Base-by-base conservation (phyloP, 129 eudicot genomes). In the Calendula officinalis region DNA sequence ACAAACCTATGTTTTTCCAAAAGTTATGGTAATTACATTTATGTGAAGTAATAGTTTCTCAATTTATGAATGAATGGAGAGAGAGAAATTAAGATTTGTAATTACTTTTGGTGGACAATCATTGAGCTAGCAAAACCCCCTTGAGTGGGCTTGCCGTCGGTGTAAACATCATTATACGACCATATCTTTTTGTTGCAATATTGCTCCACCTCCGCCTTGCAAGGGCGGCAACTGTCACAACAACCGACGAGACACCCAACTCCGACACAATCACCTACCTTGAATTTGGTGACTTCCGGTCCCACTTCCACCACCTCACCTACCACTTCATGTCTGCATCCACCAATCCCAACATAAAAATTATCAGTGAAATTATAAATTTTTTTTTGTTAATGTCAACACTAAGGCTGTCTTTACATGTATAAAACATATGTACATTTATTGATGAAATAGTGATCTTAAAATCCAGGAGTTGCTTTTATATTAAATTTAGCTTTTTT, bases 241-340 rank as follows among this genome's bases (percentile, higher is more conserved):
- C 91, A 83, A 58, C 91, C 96, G 4, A 92, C 95, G 13, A 92
- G 62, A 33, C 70, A 47, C 11, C 99, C 96, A 41, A 86, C 96
- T 48, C 99, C 99, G 6, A 92, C 96, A 9, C 59, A 46, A 17
- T 92, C 96, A 2, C 99, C 99, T 1, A 59, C 82, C 39, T 55
- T 76, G 75, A 88, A 88, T 69, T 71, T 88, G 67, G 59, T 79
- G 51, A 92, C 99, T 42, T 67, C 74, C 2, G 99, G 78, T 34
- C 99, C 96, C 15, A 88, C 85, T 85, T 92, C 99, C 73, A 85
- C 56, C 64, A 92, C 95, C 55, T 92, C 99, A 66, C 99, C 99
- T 0, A 88, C 96, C 41, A 92, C 96, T 65, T 92, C 99, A 78
- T 92, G 98, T 70, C 98, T 92, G 71, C 50, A 38, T 38, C 48